Conservation (phyloP, 129 eudicot species). For the Deinandra increscens region DNA sequence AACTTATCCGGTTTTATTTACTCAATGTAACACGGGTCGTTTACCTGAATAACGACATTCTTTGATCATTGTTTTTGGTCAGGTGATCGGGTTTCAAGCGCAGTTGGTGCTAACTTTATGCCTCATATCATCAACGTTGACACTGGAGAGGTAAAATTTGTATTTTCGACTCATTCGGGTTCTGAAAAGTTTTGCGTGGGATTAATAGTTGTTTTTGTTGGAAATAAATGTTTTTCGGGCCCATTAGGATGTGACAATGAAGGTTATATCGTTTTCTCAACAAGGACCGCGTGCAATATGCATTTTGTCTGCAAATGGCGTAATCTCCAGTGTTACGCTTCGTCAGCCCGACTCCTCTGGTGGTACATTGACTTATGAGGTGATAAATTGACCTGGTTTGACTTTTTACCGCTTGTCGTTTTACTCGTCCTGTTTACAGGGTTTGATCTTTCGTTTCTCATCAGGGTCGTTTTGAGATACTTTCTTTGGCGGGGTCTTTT, state of each 20-base stretch:
- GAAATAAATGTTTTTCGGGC: background rate
- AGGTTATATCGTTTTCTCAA: conserved; percentile 58
- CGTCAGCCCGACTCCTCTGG: conserved; percentile 93
- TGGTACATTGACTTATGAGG: conserved; percentile 87
- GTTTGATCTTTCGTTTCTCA: background rate
- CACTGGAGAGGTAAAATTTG: conserved; percentile 78
- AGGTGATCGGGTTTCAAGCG: conserved; percentile 77
- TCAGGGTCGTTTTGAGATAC: conserved; percentile 94
- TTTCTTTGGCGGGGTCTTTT: conserved; percentile 81
- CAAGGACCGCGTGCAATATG: conserved; percentile 77
- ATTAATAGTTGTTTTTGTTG: background rate
- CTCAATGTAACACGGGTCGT: background rate
- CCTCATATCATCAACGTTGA: conserved; percentile 82
- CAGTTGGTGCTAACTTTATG: conserved; percentile 74
- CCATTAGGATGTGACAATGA: conserved; percentile 72
- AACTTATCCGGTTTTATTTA: background rate
- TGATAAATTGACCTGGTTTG: conserved; percentile 8
- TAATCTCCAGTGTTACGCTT: conserved; percentile 83
- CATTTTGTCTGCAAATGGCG: conserved; percentile 83
- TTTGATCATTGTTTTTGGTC: background rate
- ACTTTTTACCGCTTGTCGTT: background rate
- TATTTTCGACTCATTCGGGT: background rate
- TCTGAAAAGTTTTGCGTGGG: too few relatives aligned
- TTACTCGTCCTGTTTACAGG: background rate
- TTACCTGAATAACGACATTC: background rate